These are phyloP conservation scores for Amborella trichopoda DNA, from an alignment of 164 flowering plant genomes.

Conservation along the genomic window DNA sequence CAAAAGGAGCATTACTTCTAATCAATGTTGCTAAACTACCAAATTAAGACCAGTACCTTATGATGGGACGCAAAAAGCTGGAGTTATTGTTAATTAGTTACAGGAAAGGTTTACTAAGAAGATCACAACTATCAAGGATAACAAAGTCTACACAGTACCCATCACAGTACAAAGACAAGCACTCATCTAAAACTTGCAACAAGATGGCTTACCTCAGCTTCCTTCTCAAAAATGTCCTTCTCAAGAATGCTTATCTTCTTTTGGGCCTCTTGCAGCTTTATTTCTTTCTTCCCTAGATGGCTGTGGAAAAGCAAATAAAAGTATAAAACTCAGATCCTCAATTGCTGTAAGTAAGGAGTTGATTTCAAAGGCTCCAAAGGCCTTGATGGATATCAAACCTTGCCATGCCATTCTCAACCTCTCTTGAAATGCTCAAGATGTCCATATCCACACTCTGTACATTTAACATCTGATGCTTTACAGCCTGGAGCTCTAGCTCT, in stretches of 20 bases:
- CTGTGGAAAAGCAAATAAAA: slow-evolving; percentile 20
- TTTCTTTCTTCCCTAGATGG: slow-evolving; percentile 42
- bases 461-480: slow-evolving; percentile 49
- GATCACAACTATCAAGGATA: too few species aligned
- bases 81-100: too few species aligned
- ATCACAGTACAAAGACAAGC: background rate
- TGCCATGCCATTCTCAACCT: slow-evolving; percentile 33
- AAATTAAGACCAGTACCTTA: too few species aligned
- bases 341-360: too few species aligned
- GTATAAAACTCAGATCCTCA: too few species aligned
- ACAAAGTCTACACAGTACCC: too few species aligned
- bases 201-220: slow-evolving; percentile 55
- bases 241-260: slow-evolving; percentile 41
- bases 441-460: slow-evolving; percentile 5
- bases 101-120: too few species aligned
- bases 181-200: background rate
- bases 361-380: too few species aligned
- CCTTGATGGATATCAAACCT: too few species aligned
- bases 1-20: too few species aligned
- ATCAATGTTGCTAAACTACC: too few species aligned
- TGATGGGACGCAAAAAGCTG: too few species aligned
- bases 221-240: slow-evolving; percentile 40
- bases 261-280: slow-evolving; percentile 37
- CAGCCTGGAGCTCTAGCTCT: slow-evolving; percentile 63
- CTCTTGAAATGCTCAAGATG: slow-evolving; percentile 22